A percentile compares a stretch with the other conserved stretches of the same genome.
These are phyloP conservation scores for sunflower (Helianthus annuus) DNA, from an alignment of 129 eudicot species.

Conservation along the genomic window HanXRQr2.0-SUNRISE NC_035439.2:136731837-136732336, in stretches of 20 bases:
- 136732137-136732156: neutral
- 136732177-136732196: too few species aligned
- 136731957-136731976: neutral
- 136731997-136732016: constrained; percentile 34
- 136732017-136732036: constrained; percentile 23
- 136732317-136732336: too few species aligned
- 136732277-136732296: too few species aligned
- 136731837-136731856: too few species aligned
- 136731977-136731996: constrained; percentile 28
- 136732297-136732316: too few species aligned
- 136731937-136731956: neutral
- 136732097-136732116: constrained; percentile 4
- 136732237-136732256: too few species aligned
- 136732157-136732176: too few species aligned
- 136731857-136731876: neutral
- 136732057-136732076: constrained; percentile 36
- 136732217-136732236: too few species aligned
- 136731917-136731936: neutral
- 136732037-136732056: constrained; percentile 39
- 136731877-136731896: neutral
- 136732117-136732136: neutral
- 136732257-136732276: too few species aligned
- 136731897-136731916: neutral
- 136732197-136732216: too few species aligned
- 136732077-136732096: constrained; percentile 10